Evolutionary conservation across 441 rosid genomes (phyloP).

Genomic region (Eruca vesicaria): DNA sequence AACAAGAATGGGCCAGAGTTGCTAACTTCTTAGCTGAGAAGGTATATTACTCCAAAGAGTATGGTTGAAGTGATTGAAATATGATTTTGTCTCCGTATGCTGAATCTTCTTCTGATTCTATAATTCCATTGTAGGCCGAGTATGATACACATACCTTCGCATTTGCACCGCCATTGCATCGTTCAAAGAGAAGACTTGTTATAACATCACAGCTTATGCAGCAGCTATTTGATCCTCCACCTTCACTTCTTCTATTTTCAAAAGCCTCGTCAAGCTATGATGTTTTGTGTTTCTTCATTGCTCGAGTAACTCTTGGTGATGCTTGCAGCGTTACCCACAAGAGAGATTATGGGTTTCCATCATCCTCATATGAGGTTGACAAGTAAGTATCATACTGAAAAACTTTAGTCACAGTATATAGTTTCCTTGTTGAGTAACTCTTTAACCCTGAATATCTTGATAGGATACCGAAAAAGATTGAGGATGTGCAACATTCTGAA

Average conservation of each 20-base stretch:
- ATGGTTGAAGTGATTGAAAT: not conserved
- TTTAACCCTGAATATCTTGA: not conserved
- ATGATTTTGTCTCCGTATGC: not conserved
- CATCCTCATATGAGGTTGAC: constrained; percentile 28
- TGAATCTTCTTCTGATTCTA: constrained; percentile 8
- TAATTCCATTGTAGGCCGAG: constrained; percentile 51
- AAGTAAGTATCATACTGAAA: constrained; percentile 43
- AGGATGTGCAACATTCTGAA: constrained; percentile 30
- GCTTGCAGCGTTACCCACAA: constrained; percentile 48
- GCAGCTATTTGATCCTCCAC: constrained; percentile 51
- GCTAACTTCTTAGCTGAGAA: constrained; percentile 64
- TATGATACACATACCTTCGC: constrained; percentile 44
- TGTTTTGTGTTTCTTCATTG: constrained; percentile 35
- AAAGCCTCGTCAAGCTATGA: constrained; percentile 34
- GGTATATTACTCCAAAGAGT: constrained; percentile 39
- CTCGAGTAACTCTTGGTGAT: constrained; percentile 61
- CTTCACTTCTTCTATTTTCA: constrained; percentile 37
- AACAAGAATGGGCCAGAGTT: constrained; percentile 63
- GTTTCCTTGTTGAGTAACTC: not conserved
- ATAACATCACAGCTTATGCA: constrained; percentile 74
- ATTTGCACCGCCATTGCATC: constrained; percentile 40
- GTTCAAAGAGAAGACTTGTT: constrained; percentile 71
- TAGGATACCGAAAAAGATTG: constrained; percentile 40
- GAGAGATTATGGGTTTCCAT: constrained; percentile 26
- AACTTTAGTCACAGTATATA: not conserved